These are phyloP conservation scores for Phaseolus coccineus DNA, from an alignment of 331 rosid species.

Conservation along the genomic window DNA sequence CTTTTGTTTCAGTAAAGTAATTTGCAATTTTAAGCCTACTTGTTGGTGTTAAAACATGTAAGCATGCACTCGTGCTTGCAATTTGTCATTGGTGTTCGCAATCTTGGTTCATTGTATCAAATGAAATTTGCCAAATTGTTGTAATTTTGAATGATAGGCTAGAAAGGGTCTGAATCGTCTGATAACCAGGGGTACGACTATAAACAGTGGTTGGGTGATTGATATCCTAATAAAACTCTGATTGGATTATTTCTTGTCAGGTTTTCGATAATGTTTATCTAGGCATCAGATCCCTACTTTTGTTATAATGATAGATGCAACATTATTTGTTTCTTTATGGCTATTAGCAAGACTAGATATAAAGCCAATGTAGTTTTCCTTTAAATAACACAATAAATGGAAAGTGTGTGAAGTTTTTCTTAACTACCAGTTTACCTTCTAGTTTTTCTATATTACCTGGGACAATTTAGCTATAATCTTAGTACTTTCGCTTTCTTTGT, in stretches of 20 bases:
- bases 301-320: background rate
- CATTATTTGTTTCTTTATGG: background rate
- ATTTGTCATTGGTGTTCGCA: background rate
- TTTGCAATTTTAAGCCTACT: background rate
- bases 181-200: background rate
- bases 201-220: background rate
- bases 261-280: constrained; percentile 7
- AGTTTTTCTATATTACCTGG: background rate
- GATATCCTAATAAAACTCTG: background rate
- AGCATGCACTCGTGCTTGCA: background rate
- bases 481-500: background rate
- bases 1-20: background rate
- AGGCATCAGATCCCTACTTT: background rate
- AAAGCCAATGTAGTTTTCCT: background rate
- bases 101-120: background rate
- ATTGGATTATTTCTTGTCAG: background rate
- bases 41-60: constrained; percentile 11
- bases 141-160: background rate
- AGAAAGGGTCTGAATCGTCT: background rate
- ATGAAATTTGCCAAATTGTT: background rate
- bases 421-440: background rate
- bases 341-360: background rate
- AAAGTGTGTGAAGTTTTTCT: constrained; percentile 1
- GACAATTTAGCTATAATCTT: constrained; percentile 13
- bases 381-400: background rate